Conservation (phyloP, 2,329 filamentous ascomycete genomes). For the Microascus cirrosus region DNA sequence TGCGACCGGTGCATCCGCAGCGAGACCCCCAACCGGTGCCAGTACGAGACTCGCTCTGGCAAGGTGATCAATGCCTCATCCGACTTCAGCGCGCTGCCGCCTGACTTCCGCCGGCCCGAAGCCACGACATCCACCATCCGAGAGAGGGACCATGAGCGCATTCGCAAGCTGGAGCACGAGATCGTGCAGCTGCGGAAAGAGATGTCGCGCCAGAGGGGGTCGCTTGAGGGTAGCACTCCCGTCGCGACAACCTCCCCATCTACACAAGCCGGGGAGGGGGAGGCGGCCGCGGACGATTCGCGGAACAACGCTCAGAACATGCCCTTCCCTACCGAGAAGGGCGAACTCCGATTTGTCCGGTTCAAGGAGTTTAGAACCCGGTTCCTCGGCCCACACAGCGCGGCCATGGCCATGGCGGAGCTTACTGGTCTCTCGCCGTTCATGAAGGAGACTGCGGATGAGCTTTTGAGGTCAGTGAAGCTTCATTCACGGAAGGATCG, state of each 20-base stretch:
- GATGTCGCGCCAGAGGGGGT: constrained; percentile 29
- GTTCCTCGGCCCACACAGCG: constrained; percentile 50
- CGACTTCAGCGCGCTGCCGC: constrained; percentile 21
- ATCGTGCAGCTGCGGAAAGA: constrained; percentile 44
- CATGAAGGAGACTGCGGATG: constrained; percentile 51
- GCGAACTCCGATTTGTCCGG: constrained; percentile 45
- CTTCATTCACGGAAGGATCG: constrained; percentile 42
- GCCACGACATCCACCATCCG: constrained; percentile 24
- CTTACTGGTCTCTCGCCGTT: constrained; percentile 46
- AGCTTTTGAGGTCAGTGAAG: constrained; percentile 48
- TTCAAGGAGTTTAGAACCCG: constrained; percentile 49
- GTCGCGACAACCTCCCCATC: constrained; percentile 31
- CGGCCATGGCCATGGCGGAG: constrained; percentile 49
- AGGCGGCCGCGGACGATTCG: constrained; percentile 19
- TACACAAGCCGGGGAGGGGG: constrained; percentile 29
- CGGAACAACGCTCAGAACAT: constrained; percentile 2
- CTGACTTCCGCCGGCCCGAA: constrained; percentile 29
- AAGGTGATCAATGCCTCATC: constrained; percentile 36
- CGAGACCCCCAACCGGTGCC: constrained; percentile 47
- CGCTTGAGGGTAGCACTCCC: constrained; percentile 40
- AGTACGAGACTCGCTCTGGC: constrained; percentile 45
- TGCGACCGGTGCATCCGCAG: constrained; percentile 53
- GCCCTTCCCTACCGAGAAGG: constrained; percentile 26
- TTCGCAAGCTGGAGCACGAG: constrained; percentile 47
- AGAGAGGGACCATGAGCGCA: constrained; percentile 44